Conservation (phyloP, 495 filamentous ascomycete species). For the Evernia prunastri region DNA sequence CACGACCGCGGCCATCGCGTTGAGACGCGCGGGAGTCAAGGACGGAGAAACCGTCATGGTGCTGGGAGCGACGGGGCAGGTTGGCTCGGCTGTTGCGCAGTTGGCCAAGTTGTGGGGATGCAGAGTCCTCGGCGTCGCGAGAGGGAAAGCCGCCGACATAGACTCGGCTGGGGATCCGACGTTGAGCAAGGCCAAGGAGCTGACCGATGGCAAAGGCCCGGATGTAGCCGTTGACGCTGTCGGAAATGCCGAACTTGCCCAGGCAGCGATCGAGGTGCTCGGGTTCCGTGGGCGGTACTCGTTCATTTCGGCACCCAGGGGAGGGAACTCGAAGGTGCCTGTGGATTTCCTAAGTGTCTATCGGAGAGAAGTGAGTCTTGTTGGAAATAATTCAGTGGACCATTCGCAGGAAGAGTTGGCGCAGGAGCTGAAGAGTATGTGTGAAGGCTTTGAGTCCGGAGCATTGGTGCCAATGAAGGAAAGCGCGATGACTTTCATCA, state of each 20-base stretch:
- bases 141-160: constrained; percentile 29
- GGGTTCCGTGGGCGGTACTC: constrained; percentile 26
- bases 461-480: constrained; percentile 23
- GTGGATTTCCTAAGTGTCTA: constrained; percentile 32
- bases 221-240: constrained; percentile 36
- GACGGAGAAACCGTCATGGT: constrained; percentile 34
- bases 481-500: constrained; percentile 27
- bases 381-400: constrained; percentile 30
- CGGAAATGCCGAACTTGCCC: constrained; percentile 28
- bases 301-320: constrained; percentile 31
- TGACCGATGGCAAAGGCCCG: constrained; percentile 32
- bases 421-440: constrained; percentile 18
- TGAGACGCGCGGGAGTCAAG: constrained; percentile 27
- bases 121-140: constrained; percentile 27
- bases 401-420: constrained; percentile 23
- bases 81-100: constrained; percentile 32
- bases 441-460: constrained; percentile 27
- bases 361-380: constrained; percentile 28
- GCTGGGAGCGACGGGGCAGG: constrained; percentile 34
- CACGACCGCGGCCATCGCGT: constrained; percentile 31
- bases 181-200: constrained; percentile 26
- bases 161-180: constrained; percentile 31
- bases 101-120: constrained; percentile 31
- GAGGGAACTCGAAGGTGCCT: constrained; percentile 25
- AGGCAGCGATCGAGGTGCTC: constrained; percentile 27